Base-by-base conservation (phyloP, 345 rosid species). In the Eucalyptus leucophloia region DNA sequence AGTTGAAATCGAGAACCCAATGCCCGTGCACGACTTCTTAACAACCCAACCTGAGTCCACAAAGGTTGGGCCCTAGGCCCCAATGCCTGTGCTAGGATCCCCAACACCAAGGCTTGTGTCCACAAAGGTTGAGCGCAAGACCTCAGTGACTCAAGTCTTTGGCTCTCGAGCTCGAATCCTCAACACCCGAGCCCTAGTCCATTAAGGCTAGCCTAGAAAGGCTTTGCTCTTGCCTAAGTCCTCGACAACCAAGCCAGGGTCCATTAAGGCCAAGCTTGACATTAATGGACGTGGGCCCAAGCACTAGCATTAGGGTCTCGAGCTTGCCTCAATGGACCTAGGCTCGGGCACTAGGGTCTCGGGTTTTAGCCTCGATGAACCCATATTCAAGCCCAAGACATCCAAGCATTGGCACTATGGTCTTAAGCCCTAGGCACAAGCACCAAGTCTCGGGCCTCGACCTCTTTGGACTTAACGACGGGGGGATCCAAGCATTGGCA, bases 161-260 rank as follows among this genome's bases (percentile, higher is more conserved):
- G 7, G 8, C 0, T 8, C 67, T 60, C 32, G 1, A 26, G n/a
- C 67, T 28, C 17, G 0, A 12, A 28, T 60, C 32, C 17, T 28
- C 2, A 1, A 28, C n/a, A 60, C 32, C 0, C 0, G 2, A 60
- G 67, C 67, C 32, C 67, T 26, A 12, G 16, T 62, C 32, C 67
- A 60, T 60, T 16, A 28, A 30, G 18, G 34, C 69, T 62, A 28
- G 69, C 69, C 17, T 62, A 30, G 17, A 1, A 6, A 28, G 69
- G 8, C 32, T 11, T 28, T 60, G 69, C 34, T 30, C 32, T 12
- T 62, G 34, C 34, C 9, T 14, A 62, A 13, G 69, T 62, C 69
- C 34, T 13, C 8, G 3, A 62, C 32, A 30, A 62, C 15, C 16
- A 62, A 62, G 9, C 9, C 18, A 12, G 0, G 34, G 18, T 62